Base-by-base conservation (phyloP, 2,329 filamentous ascomycete genomes). In the Rhynchosporium agropyri region DNA sequence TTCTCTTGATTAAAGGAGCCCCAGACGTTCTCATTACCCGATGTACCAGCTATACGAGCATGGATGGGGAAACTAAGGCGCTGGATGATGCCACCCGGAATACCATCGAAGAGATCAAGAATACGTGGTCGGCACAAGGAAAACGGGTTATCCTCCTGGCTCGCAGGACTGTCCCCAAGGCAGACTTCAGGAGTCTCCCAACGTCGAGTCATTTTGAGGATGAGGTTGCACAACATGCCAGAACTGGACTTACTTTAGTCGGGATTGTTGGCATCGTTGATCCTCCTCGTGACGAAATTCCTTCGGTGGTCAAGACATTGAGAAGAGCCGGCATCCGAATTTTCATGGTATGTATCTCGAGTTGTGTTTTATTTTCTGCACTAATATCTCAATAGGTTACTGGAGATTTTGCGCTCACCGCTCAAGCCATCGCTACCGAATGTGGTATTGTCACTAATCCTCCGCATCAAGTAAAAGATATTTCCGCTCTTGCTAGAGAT, bases 1-100 rank as follows among this genome's bases (percentile, higher is more conserved):
- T 89, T 0, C 76, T 92, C 49, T 89, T 87, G n/a, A 89, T 92
- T 72, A 92, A 94, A 74, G 90, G 90, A 0, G 90, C 89, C 0
- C 89, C 90, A 0, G 90, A 93, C 70, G 84, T 92, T 38, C 79
- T 93, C 0, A 82, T 93, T 1, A 78, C 80, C 1, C 79, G 88
- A 58, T 90, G 89, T 71, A 80, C 80, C 1, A 79, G 80, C 26
- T 84, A 85, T 58, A 78, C 88, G 12, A 79, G 79, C 26, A 76
- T 79, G 2, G 80, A 85, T 29, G 88, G 88, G 6, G 79, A 80
- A 2, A 76, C 81, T 0, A 76, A 79, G 59, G 71, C 76, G 9
- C 77, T 92, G 15, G 80, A 82, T 48, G 72, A 76, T 3, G 71
- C 74, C 0, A 79, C 79, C 40, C 76, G 77, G 12, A 73, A 74